Evolutionary conservation across 2,329 filamentous ascomycete genomes (phyloP).

Genomic region (Cladorrhinum sp.): DNA sequence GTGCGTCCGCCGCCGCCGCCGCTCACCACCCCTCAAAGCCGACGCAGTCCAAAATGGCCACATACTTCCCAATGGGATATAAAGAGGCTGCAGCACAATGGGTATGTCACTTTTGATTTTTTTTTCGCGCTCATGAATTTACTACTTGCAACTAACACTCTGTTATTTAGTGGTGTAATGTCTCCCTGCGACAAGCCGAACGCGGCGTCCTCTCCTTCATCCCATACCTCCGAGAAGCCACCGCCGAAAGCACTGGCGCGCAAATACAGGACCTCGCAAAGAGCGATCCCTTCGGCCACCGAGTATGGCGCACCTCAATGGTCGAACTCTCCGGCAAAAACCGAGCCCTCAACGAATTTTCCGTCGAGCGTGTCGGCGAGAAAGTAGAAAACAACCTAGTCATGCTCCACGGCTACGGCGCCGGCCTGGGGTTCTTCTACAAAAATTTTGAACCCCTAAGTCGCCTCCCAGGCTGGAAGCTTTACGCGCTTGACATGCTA

Average conservation of each 20-base stretch:
- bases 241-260: slow-evolving; percentile 43
- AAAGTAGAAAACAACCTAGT: slow-evolving; percentile 80
- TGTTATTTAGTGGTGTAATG: slow-evolving; percentile 68
- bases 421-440: slow-evolving; percentile 96
- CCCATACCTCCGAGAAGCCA: slow-evolving; percentile 74
- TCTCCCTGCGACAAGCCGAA: slow-evolving; percentile 82
- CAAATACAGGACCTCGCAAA: slow-evolving; percentile 43
- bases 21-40: slow-evolving; percentile 9
- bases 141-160: slow-evolving; percentile 6
- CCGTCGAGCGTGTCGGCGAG: slow-evolving; percentile 79
- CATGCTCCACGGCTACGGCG: slow-evolving; percentile 95
- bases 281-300: slow-evolving; percentile 74
- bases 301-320: slow-evolving; percentile 82
- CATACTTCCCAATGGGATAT: slow-evolving; percentile 81
- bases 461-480: slow-evolving; percentile 73
- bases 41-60: slow-evolving; percentile 44
- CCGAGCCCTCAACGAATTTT: slow-evolving; percentile 88
- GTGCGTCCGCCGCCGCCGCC: slow-evolving; percentile 13
- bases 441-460: slow-evolving; percentile 92
- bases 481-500: slow-evolving; percentile 92
- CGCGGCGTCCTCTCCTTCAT: slow-evolving; percentile 83
- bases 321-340: slow-evolving; percentile 82
- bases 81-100: slow-evolving; percentile 91
- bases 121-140: neutral
- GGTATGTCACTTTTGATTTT: slow-evolving; percentile 53